Conservation (phyloP, 768 basidiomycete species). For the Naganishia antarctica region DNA sequence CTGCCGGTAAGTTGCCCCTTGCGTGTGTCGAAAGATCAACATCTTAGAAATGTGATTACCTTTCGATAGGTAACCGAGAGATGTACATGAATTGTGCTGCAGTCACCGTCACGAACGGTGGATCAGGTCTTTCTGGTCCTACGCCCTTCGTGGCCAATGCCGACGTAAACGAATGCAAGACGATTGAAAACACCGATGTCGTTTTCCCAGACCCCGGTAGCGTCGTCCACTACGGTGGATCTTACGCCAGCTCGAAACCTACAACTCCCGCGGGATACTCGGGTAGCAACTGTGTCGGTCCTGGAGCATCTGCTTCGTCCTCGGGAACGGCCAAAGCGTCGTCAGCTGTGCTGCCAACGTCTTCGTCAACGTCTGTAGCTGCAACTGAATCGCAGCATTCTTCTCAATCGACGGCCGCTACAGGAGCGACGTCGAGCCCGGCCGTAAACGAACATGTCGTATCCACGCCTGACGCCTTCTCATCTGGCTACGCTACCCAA, state of each 20-base stretch:
- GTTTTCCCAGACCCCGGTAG: slow-evolving; percentile 38
- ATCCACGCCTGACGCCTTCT: not conserved
- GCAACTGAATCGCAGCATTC: not conserved
- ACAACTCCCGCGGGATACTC: slow-evolving; percentile 36
- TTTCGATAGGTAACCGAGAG: slow-evolving; percentile 27
- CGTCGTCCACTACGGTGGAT: slow-evolving; percentile 35
- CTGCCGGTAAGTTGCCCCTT: slow-evolving; percentile 36
- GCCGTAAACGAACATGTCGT: slow-evolving; percentile 1
- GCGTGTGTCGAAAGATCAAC: too few relatives aligned
- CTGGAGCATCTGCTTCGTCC: slow-evolving; percentile 26
- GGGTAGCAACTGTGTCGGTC: slow-evolving; percentile 42
- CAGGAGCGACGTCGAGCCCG: not conserved
- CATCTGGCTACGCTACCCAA: slow-evolving; percentile 2
- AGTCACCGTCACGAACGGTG: slow-evolving; percentile 42
- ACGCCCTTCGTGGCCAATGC: slow-evolving; percentile 47
- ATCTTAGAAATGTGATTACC: too few relatives aligned
- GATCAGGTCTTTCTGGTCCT: slow-evolving; percentile 41
- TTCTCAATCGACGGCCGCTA: not conserved
- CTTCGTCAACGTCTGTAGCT: not conserved
- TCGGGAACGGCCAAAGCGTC: slow-evolving; percentile 1
- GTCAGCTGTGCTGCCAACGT: slow-evolving; percentile 3
- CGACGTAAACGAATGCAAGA: slow-evolving; percentile 41
- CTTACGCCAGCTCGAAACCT: slow-evolving; percentile 37
- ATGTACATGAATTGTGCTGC: slow-evolving; percentile 45
- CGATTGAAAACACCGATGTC: slow-evolving; percentile 39